Conservation (phyloP, 2,329 filamentous ascomycete species). For the Colletotrichum tamarilloi region DNA sequence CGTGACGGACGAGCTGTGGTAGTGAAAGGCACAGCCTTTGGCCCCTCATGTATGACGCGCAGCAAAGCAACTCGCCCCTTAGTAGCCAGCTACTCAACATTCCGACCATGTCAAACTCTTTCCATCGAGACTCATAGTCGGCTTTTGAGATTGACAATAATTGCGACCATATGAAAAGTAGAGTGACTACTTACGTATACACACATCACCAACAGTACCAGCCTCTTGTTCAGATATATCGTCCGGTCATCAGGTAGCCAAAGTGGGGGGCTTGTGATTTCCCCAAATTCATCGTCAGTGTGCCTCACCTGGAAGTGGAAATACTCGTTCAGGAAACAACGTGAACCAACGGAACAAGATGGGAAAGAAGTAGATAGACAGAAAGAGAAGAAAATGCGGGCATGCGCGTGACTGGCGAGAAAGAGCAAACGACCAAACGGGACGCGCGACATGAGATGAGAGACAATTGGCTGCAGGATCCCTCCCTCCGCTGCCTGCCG, state of each 20-base stretch:
- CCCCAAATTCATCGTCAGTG: background rate
- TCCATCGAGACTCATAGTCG: background rate
- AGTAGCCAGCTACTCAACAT: background rate
- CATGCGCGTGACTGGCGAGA: background rate
- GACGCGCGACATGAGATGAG: background rate
- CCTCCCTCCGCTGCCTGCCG: background rate
- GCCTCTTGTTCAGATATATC: background rate
- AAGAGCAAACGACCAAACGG: conserved; percentile 2
- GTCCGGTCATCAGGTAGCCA: background rate
- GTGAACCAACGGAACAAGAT: background rate
- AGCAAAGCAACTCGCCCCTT: background rate
- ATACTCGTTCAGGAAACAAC: background rate
- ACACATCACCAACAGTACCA: background rate
- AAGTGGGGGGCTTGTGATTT: background rate
- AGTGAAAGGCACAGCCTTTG: no score
- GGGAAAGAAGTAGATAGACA: background rate
- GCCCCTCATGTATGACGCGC: no score
- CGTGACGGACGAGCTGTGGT: no score
- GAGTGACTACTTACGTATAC: background rate
- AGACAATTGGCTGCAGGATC: conserved; percentile 9
- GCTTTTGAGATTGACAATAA: background rate
- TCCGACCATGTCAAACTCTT: background rate
- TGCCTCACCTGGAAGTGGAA: background rate
- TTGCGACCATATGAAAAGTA: background rate
- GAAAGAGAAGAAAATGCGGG: background rate